phyloP scores from a whole-genome alignment of 2,329 filamentous ascomycete species.

The Aspergillus tanneri region DNA sequence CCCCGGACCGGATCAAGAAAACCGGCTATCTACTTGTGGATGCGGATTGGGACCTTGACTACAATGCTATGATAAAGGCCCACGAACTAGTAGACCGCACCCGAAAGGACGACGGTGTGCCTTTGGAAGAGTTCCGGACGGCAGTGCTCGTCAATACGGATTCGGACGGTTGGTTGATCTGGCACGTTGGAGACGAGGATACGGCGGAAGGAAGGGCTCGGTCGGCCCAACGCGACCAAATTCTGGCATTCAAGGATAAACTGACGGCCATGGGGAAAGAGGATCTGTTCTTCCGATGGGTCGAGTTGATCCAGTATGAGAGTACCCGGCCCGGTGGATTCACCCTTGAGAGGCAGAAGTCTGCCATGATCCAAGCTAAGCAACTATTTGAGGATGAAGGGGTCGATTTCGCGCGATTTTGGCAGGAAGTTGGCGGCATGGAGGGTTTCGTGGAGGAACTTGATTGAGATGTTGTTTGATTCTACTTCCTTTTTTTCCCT shows the following conservation, averaged over 20 bases:
- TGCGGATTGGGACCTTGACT: conserved; percentile 83
- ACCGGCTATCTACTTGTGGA: conserved; percentile 87
- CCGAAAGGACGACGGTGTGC: conserved; percentile 35
- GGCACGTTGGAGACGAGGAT: conserved; percentile 58
- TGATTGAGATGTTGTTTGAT: conserved; percentile 31
- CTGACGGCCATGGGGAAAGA: conserved; percentile 78
- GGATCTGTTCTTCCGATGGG: conserved; percentile 85
- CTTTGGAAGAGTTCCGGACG: conserved; percentile 67
- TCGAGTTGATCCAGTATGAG: conserved; percentile 88
- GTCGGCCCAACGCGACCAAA: conserved; percentile 58
- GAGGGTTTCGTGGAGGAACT: conserved; percentile 53
- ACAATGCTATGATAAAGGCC: conserved; percentile 73
- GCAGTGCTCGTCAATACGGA: conserved; percentile 68
- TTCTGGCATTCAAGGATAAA: conserved; percentile 76
- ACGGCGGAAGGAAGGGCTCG: conserved; percentile 41
- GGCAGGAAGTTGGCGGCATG: conserved; percentile 67
- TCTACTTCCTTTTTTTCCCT: neutral
- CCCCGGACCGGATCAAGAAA: conserved; percentile 67
- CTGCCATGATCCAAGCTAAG: conserved; percentile 70
- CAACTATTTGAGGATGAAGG: conserved; percentile 71
- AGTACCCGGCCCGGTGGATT: conserved; percentile 76
- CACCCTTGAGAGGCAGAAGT: conserved; percentile 68
- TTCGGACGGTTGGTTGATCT: conserved; percentile 69
- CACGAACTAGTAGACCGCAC: conserved; percentile 63
- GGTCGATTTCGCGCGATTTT: conserved; percentile 80